Base-by-base conservation (phyloP, 176 grass and related monocot species). In the barley (Hordeum vulgare) region DNA sequence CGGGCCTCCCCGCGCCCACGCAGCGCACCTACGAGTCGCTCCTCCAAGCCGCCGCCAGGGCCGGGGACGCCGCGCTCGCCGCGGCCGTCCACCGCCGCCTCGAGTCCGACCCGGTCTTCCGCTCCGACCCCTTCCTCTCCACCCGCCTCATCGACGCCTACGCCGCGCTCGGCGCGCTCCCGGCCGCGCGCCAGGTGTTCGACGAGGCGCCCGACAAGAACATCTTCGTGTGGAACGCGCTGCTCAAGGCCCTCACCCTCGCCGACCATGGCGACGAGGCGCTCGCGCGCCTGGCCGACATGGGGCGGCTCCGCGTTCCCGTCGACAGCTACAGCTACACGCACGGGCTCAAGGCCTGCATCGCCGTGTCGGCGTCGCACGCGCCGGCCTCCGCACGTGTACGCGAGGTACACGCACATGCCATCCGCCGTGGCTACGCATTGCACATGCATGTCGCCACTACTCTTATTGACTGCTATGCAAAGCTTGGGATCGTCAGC, bases 161-260 rank as follows among this genome's bases (percentile, higher is more conserved):
- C 58, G 81, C 82, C 6, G 29, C 45, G 33, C 84, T 98, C 56
- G 71, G 83, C 34, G 75, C 68, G 29, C 84, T 95, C 44, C 74
- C 84, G 13, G 70, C 84, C 23, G 93, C 96, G 29, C 91, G 90
- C 71, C 68, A 92, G 49, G 96, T 92, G 90, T 95, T 95, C 85
- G 85, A 92, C 71, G 79, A 87, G 84, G 78, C 90, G 65, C 87
- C 73, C 6, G 79, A 40, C 27, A 94, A 92, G 85, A 95, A 81
- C 81, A 88, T 95, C 71, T 98, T 95, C 82, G 80, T 94, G 4
- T 98, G 90, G 93, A 99, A 94, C 41, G 93, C 91, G 9, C 53
- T 99, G 29, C 69, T 99, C 27, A 94, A 95, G 89, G 87, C 87
- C 9, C 87, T 94, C 12, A 71, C 86, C 17, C 80, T 74, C 7